Evolutionary conservation across 2,329 filamentous ascomycete species (phyloP).

Genomic region (Trichothecium sympodiale): DNA sequence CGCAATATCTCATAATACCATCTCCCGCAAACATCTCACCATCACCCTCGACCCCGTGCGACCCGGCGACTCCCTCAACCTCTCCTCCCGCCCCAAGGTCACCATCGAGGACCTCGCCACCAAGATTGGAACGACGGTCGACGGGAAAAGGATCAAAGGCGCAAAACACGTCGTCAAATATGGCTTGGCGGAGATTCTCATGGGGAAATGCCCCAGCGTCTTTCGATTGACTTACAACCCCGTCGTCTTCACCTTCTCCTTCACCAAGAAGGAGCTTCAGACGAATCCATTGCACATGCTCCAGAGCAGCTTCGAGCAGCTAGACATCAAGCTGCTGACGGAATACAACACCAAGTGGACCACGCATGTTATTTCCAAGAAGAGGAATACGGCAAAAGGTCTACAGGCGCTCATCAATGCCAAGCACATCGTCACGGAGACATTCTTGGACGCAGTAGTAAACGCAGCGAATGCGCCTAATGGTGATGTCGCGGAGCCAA

Average conservation of each 20-base stretch:
- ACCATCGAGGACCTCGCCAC: slow-evolving; percentile 71
- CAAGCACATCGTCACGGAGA: slow-evolving; percentile 61
- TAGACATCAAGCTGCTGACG: slow-evolving; percentile 78
- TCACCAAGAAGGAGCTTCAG: slow-evolving; percentile 59
- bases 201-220: slow-evolving; percentile 58
- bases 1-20: slow-evolving; percentile 65
- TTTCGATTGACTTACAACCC: slow-evolving; percentile 70
- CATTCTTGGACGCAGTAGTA: slow-evolving; percentile 64
- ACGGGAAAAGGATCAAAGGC: slow-evolving; percentile 60
- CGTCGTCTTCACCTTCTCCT: slow-evolving; percentile 71
- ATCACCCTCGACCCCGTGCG: slow-evolving; percentile 59
- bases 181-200: slow-evolving; percentile 51
- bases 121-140: slow-evolving; percentile 71
- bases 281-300: slow-evolving; percentile 52
- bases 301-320: slow-evolving; percentile 57
- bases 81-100: slow-evolving; percentile 56
- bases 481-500: slow-evolving; percentile 13
- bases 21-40: slow-evolving; percentile 81
- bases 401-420: slow-evolving; percentile 79
- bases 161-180: slow-evolving; percentile 41
- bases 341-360: slow-evolving; percentile 62
- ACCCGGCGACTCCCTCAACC: slow-evolving; percentile 53
- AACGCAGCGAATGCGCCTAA: slow-evolving; percentile 35
- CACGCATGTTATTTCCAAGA: slow-evolving; percentile 80
- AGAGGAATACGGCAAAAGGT: slow-evolving; percentile 80